Conservation (phyloP, 768 basidiomycete genomes). For the Termitomyces sp. region DNA sequence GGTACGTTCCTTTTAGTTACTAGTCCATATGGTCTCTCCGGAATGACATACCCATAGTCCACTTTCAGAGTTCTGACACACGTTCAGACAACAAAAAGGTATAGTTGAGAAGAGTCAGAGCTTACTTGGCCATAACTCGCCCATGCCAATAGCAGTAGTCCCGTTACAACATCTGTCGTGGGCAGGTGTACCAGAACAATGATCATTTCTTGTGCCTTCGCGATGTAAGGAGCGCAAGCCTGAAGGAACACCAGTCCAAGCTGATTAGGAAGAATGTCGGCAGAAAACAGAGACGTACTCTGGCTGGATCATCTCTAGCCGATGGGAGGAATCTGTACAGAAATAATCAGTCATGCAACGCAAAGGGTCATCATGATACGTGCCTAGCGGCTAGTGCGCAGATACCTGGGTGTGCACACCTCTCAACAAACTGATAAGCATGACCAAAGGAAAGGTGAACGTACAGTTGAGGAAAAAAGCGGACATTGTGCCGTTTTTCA, state of each 20-base stretch:
- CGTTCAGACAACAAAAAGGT: background rate
- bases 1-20: background rate
- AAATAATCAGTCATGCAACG: background rate
- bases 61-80: constrained; percentile 18
- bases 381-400: constrained; percentile 16
- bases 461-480: constrained; percentile 19
- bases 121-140: constrained; percentile 18
- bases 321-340: constrained; percentile 14
- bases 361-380: background rate
- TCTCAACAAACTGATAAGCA: background rate
- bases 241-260: background rate
- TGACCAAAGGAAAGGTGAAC: background rate
- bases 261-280: background rate
- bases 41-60: constrained; percentile 17
- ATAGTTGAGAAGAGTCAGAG: background rate
- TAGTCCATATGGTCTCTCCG: background rate
- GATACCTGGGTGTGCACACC: constrained; percentile 5
- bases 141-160: constrained; percentile 18
- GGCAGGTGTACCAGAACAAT: constrained; percentile 17
- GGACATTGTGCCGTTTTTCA: constrained; percentile 17
- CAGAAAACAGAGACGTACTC: constrained; percentile 2
- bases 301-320: constrained; percentile 15
- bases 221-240: constrained; percentile 17
- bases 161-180: constrained; percentile 18
- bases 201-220: constrained; percentile 17